Conservation (phyloP, 1,284 basidiomycete species). For the Sporisorium graminicola region DNA sequence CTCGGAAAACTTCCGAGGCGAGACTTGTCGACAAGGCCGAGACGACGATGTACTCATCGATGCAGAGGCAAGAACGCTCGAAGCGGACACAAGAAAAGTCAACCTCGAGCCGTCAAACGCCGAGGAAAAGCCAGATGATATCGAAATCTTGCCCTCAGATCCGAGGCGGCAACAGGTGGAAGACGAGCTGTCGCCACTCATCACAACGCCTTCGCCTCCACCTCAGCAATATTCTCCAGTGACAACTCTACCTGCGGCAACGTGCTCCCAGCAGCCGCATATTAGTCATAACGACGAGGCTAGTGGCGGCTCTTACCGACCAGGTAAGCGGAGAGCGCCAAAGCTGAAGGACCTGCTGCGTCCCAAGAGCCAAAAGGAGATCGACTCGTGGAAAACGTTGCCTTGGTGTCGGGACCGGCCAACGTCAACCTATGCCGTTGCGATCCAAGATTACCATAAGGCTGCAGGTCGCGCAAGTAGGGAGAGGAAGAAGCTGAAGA, state of each 20-base stretch:
- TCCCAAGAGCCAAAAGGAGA: not conserved
- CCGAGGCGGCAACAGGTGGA: not conserved
- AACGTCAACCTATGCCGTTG: not conserved
- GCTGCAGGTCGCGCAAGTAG: not conserved
- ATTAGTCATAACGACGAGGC: not conserved
- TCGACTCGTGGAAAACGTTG: not conserved
- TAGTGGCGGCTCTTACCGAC: not conserved
- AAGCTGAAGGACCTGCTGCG: slow-evolving; percentile 9
- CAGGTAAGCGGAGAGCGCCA: not conserved
- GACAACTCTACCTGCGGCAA: too few species aligned
- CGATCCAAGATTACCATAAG: not conserved
- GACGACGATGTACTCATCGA: not conserved
- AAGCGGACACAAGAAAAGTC: not conserved
- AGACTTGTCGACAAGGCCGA: not conserved
- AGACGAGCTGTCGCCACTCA: not conserved
- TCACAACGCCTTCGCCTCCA: not conserved
- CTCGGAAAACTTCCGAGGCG: not conserved
- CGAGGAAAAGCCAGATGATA: not conserved
- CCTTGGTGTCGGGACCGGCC: not conserved
- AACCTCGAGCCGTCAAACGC: not conserved
- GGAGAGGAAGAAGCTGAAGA: not conserved
- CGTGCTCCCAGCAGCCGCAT: too few species aligned
- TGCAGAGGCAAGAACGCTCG: not conserved
- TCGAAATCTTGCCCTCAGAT: not conserved
- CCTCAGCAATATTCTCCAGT: not conserved